Percentiles rank a stretch among this genome's conserved stretches.
Conservation (phyloP, 768 basidiomycete genomes). For the Suillus sp. region DNA sequence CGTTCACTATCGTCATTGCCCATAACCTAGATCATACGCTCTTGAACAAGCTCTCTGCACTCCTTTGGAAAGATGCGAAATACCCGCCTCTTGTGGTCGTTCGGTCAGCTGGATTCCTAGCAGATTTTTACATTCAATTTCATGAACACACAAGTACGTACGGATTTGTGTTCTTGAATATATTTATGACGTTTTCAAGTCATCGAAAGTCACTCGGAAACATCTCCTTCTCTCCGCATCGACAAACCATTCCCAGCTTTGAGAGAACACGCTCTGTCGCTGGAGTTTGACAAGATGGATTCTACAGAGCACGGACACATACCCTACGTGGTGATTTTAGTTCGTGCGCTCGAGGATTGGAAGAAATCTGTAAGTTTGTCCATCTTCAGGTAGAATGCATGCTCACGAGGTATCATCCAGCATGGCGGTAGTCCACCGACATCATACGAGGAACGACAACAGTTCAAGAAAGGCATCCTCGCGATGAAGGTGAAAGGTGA, state of each 20-base stretch:
- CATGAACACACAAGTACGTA: conserved; percentile 81
- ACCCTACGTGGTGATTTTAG: conserved; percentile 87
- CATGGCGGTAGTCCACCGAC: conserved; percentile 63
- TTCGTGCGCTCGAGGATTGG: conserved; percentile 83
- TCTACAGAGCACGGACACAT: conserved; percentile 88
- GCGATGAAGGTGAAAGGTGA: conserved; percentile 72
- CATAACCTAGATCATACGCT: conserved; percentile 69
- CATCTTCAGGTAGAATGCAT: not conserved
- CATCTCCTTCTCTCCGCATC: conserved; percentile 73
- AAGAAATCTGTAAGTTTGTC: conserved; percentile 60
- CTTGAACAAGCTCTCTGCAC: conserved; percentile 58
- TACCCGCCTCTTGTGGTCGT: conserved; percentile 75
- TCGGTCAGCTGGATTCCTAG: conserved; percentile 86
- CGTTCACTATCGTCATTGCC: conserved; percentile 80
- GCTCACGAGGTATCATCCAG: conserved; percentile 36
- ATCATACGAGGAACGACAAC: conserved; percentile 65
- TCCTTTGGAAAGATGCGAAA: conserved; percentile 68
- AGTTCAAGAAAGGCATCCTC: conserved; percentile 71
- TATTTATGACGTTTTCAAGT: conserved; percentile 47
- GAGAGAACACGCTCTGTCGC: conserved; percentile 64
- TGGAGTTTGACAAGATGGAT: conserved; percentile 82
- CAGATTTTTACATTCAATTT: conserved; percentile 86
- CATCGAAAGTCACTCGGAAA: conserved; percentile 86
- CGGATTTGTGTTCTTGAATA: not conserved
- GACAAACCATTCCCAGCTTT: conserved; percentile 88